Evolutionary conservation across 148 eudicot species (phyloP).

Genomic region (Rhododendron simsii): DNA sequence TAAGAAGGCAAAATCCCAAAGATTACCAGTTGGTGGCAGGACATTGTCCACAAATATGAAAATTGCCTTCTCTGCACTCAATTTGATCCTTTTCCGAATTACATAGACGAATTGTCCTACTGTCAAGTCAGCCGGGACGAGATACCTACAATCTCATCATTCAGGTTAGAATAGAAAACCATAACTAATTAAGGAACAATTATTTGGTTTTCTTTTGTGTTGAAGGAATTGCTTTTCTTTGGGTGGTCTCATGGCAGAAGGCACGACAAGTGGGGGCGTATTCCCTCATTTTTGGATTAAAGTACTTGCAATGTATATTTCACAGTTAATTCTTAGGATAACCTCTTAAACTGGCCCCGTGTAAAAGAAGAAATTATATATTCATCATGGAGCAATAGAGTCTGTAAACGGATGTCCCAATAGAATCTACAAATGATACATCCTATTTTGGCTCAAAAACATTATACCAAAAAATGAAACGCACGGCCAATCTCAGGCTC

Average conservation of each 20-base stretch:
- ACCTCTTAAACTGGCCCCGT: not conserved
- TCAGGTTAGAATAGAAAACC: not conserved
- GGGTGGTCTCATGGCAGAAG: not conserved
- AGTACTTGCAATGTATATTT: not conserved
- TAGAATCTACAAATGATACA: not conserved
- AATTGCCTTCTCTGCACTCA: slow-evolving; percentile 74
- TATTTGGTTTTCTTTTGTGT: not conserved
- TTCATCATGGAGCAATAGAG: not conserved
- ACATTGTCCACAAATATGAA: slow-evolving; percentile 69
- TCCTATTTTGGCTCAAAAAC: not conserved
- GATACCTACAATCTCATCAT: slow-evolving; percentile 33
- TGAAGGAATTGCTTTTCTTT: not conserved
- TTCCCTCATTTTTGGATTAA: not conserved
- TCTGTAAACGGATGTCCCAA: not conserved
- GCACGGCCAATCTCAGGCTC: not conserved
- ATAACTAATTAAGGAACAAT: not conserved
- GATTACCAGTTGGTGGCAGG: slow-evolving; percentile 63
- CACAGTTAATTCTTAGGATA: not conserved
- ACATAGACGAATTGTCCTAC: slow-evolving; percentile 76
- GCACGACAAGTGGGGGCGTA: not conserved
- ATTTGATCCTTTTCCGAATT: slow-evolving; percentile 69
- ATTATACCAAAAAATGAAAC: not conserved
- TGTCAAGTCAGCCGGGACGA: slow-evolving; percentile 73
- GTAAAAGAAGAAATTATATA: not conserved
- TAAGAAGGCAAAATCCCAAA: not conserved